Base-by-base conservation (phyloP, 768 basidiomycete species). In the Lactarius indigo region DNA sequence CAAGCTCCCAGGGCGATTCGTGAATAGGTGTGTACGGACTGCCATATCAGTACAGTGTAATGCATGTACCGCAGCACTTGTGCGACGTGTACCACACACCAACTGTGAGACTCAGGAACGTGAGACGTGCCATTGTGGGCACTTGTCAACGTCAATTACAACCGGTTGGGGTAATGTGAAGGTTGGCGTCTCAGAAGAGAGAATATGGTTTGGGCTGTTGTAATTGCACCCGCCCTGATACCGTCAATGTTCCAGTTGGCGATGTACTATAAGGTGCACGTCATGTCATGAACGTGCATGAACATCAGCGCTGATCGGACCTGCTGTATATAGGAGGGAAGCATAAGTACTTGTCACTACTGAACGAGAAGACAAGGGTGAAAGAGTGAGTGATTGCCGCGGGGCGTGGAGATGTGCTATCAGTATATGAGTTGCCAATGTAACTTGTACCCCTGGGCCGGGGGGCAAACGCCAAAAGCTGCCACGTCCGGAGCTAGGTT, bases 1-100 rank as follows among this genome's bases (percentile, higher is more conserved):
- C 83, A 33, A 87, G 86, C 71, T 87, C 85, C 5, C 78, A 82
- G 54, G 81, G 78, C 13, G 83, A 75, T 63, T 66, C 41, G 18
- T 64, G 57, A 65, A 57, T 47, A 57, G 5, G 17, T 12, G n/a
- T 66, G 50, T 58, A 42, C 68, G 39, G 60, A 61, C 28, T 59
- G 47, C 54, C 13, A 55, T 65, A 35, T 30, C 17, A 50, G 26
- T 30, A 28, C 6, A 35, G 26, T 37, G 33, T 30, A n/a, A 30
- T 44, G 60, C 59, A 37, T 65, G 52, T 13, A 52, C 17, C 28
- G 23, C 57, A 59, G 50, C 39, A 42, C 18, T 35, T n/a, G 52
- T 57, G 55, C 26, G 12, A 10, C 23, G 8, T 26, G 59, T 26
- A 15, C 28, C 20, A 13, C 17, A 55, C 56, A 33, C 37, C 54